These are phyloP conservation scores for Rhodotorula sp. DNA, from an alignment of 1,284 basidiomycete species.

Conservation along the genomic window DNA sequence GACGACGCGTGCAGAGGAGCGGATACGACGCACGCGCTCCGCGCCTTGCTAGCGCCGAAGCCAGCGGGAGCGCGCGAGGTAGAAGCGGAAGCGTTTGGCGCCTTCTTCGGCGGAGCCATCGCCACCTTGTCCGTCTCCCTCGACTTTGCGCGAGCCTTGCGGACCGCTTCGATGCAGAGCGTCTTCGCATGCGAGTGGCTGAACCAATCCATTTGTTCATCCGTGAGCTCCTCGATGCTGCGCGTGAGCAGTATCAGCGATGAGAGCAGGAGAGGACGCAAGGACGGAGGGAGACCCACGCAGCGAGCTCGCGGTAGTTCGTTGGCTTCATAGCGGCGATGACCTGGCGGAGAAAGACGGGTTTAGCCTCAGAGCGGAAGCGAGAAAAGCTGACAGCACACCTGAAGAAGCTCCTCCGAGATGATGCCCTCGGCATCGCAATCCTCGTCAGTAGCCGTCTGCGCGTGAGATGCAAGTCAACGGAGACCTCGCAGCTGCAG, in stretches of 20 bases:
- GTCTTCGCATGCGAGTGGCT: constrained; percentile 10
- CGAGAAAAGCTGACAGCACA: background rate
- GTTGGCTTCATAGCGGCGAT: constrained; percentile 21
- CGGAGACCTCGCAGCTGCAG: background rate
- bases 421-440: constrained; percentile 18
- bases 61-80: background rate
- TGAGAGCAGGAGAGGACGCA: background rate
- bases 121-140: background rate
- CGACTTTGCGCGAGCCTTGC: background rate
- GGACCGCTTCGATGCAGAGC: constrained; percentile 8
- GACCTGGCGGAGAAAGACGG: background rate
- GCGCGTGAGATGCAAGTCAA: background rate
- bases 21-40: background rate
- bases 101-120: background rate
- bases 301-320: constrained; percentile 7
- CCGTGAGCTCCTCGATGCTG: constrained; percentile 17
- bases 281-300: background rate
- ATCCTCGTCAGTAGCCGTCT: constrained; percentile 15
- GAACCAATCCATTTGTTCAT: constrained; percentile 22
- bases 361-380: too few species aligned
- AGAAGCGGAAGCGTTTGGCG: background rate
- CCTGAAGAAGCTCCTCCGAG: constrained; percentile 19
- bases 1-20: too few species aligned
- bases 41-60: background rate
- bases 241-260: too few species aligned